These are phyloP conservation scores for Aspergillus diversus DNA, from an alignment of 495 filamentous ascomycete species.

Conservation along the genomic window DNA sequence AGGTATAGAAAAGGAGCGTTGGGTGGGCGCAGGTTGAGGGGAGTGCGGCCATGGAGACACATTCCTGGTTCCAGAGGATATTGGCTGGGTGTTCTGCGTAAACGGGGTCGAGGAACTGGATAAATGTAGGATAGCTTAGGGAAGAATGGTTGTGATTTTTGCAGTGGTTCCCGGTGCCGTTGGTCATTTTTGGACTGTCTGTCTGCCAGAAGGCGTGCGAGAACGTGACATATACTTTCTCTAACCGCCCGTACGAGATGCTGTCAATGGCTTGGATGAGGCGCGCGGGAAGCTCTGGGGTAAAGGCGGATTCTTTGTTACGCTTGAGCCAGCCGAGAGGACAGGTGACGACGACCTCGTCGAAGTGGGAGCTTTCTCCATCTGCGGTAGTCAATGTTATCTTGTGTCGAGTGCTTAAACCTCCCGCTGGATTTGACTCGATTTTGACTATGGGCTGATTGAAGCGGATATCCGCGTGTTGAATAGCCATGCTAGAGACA, in stretches of 20 bases:
- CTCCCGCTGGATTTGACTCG: conserved; percentile 32
- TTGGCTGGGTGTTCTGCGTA: conserved; percentile 75
- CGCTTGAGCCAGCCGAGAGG: conserved; percentile 90
- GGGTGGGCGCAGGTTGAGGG: conserved; percentile 66
- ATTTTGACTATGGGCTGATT: conserved; percentile 59
- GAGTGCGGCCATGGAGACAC: conserved; percentile 75
- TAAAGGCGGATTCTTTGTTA: conserved; percentile 66
- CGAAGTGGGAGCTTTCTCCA: conserved; percentile 62
- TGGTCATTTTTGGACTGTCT: not conserved
- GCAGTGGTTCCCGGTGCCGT: conserved; percentile 1
- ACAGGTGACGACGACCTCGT: conserved; percentile 82
- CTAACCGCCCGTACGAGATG: conserved; percentile 85
- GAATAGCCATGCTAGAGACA: conserved; percentile 65
- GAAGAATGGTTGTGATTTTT: conserved; percentile 9
- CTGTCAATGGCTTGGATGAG: conserved; percentile 71
- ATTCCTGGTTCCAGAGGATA: conserved; percentile 77
- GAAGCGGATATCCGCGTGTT: conserved; percentile 64
- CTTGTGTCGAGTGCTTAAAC: conserved; percentile 22
- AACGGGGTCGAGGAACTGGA: conserved; percentile 50
- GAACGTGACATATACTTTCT: conserved; percentile 93
- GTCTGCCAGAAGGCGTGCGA: conserved; percentile 68
- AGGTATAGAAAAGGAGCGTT: conserved; percentile 91
- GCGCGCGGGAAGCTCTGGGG: conserved; percentile 65
- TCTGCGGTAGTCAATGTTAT: conserved; percentile 59
- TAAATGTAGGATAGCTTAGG: conserved; percentile 30